phyloP scores from a whole-genome alignment of 2,329 filamentous ascomycete genomes.

The Trichoderma simmonsii region DNA sequence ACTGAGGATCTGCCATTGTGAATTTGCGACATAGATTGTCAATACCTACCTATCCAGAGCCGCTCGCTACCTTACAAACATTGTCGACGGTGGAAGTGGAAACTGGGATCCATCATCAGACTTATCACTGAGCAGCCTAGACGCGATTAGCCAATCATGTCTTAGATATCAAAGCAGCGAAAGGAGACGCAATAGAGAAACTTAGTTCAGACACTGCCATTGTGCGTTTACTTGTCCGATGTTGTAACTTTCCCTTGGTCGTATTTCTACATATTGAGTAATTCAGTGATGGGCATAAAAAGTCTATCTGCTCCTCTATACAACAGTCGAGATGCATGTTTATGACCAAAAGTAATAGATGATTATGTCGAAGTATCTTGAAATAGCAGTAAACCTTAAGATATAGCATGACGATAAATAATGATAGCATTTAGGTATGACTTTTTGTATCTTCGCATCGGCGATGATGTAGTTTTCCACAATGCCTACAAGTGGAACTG shows the following conservation, averaged over 20 bases:
- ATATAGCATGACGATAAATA: background rate
- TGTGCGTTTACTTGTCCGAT: background rate
- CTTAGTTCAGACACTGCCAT: background rate
- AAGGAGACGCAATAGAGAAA: background rate
- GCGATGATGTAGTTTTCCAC: background rate
- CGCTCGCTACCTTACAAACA: background rate
- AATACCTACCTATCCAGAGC: background rate
- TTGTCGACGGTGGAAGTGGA: background rate
- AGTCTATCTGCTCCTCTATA: background rate
- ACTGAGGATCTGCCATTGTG: background rate
- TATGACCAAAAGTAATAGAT: background rate
- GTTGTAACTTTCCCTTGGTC: background rate
- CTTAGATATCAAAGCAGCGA: background rate
- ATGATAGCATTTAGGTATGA: background rate
- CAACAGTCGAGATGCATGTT: background rate
- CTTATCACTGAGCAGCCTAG: too few species aligned
- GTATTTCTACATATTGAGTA: background rate
- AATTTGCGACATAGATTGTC: background rate
- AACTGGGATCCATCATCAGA: too few species aligned
- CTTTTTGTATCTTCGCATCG: background rate
- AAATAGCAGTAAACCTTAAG: too few species aligned
- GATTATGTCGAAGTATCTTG: background rate
- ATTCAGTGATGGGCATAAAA: background rate
- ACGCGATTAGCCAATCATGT: too few species aligned
- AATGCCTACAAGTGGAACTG: background rate